Percentiles rank a stretch among this genome's conserved stretches.
These are phyloP conservation scores for Ilyonectria destructans DNA, from an alignment of 2,329 filamentous ascomycete species.

Conservation along the genomic window DNA sequence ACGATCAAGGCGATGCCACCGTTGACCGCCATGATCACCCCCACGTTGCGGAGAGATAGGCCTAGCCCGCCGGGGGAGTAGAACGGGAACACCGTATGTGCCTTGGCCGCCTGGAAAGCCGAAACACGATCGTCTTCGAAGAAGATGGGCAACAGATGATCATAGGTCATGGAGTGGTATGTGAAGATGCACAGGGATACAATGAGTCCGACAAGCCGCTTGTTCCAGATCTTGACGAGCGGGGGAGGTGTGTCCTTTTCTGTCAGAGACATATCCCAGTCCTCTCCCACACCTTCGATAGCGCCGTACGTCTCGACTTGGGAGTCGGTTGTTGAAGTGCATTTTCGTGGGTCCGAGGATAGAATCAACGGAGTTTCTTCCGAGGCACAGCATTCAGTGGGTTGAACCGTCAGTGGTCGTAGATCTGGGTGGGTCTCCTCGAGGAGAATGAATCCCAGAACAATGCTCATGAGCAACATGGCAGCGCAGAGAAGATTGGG, in stretches of 20 bases:
- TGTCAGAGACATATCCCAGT: conserved; percentile 45
- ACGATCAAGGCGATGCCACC: conserved; percentile 73
- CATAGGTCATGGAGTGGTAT: conserved; percentile 96
- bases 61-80: conserved; percentile 76
- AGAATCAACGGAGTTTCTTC: conserved; percentile 83
- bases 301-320: conserved; percentile 87
- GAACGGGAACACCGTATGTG: conserved; percentile 60
- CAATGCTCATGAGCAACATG: conserved; percentile 84
- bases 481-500: conserved; percentile 89
- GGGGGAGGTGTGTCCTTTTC: conserved; percentile 54
- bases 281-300: conserved; percentile 58
- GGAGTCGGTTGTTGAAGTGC: conserved; percentile 78
- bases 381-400: conserved; percentile 67
- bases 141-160: conserved; percentile 93
- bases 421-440: conserved; percentile 93
- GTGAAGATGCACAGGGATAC: conserved; percentile 91
- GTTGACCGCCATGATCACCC: conserved; percentile 73
- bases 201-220: conserved; percentile 82
- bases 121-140: conserved; percentile 81
- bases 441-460: conserved; percentile 85
- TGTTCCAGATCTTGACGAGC: conserved; percentile 65
- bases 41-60: conserved; percentile 74
- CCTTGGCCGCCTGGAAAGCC: conserved; percentile 55
- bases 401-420: conserved; percentile 68
- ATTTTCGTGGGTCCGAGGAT: conserved; percentile 81